Base-by-base conservation (phyloP, 75 land plant genomes). In the Cryptomeria japonica region DNA sequence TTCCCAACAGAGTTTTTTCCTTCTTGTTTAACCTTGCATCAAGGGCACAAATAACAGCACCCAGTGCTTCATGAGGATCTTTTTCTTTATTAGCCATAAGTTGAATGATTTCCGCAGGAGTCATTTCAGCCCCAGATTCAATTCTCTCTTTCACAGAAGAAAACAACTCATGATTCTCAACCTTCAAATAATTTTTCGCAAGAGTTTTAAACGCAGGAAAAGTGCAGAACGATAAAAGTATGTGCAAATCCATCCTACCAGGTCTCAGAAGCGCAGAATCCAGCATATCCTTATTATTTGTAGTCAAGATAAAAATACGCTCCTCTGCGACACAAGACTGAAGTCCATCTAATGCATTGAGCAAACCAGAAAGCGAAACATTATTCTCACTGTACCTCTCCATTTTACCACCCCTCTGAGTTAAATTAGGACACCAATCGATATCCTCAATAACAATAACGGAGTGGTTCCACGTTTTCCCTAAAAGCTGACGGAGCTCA, bases 201-300 rank as follows among this genome's bases (percentile, higher is more conserved):
- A 90, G 82, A 22, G 56, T 84, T 87, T 90, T 92, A 92, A 92
- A 92, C 8, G 89, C 87, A 31, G 64, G 19, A 64, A 91, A 92
- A 19, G 22, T 85, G 89, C 93, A 92, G 77, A 72, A 92, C 0
- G 90, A 86, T 90, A 93, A 73, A 47, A 88, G 85, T 58, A 92
- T 87, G 80, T 92, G 94, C 90, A 92, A 84, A 56, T 93, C 94
- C 94, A 93, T 92, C 22, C 94, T 88, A 22, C 93, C 92, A 1
- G 93, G 88, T 14, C 93, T 82, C 31, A 93, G 87, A 84, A 93
- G 86, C 1, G 92, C 93, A 1, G 93, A 90, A 80, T 93, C 94
- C 28, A 93, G 86, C 72, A 84, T 76, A 61, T 93, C 93, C 47
- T 87, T 89, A 88, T 92, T 87, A 84, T 92, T 92, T 5, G 94